Conservation (phyloP, 1,139 yeast species). For the Diutina pseudorugosa region DNA sequence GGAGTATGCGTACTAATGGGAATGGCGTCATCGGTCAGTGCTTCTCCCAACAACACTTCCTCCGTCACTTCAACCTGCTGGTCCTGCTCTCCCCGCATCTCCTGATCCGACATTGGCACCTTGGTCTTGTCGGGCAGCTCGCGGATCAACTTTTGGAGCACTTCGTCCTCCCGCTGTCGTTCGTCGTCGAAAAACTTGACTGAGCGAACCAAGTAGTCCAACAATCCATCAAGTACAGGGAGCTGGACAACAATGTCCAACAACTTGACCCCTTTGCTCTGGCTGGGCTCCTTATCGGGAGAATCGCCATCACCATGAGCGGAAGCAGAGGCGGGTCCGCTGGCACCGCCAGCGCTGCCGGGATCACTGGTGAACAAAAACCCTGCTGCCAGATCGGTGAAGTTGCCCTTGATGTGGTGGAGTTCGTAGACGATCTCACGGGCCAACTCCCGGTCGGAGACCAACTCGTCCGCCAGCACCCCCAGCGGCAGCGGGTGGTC, state of each 20-base stretch:
- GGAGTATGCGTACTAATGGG: neutral
- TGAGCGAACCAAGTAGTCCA: constrained; percentile 23
- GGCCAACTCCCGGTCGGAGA: constrained; percentile 23
- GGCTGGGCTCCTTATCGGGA: neutral
- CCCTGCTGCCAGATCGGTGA: neutral
- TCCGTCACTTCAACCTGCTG: neutral
- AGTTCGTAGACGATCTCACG: constrained; percentile 30
- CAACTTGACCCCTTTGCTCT: constrained; percentile 28
- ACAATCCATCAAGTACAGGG: constrained; percentile 29
- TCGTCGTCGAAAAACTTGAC: constrained; percentile 27
- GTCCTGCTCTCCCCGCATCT: neutral
- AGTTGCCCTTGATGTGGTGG: constrained; percentile 8
- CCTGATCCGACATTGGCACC: neutral
- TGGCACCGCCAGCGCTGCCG: constrained; percentile 20
- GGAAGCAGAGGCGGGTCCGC: constrained; percentile 15
- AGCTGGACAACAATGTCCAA: constrained; percentile 34
- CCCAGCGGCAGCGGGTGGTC: constrained; percentile 22
- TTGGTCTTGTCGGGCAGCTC: constrained; percentile 4
- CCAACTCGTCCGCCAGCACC: constrained; percentile 23
- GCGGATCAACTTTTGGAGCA: neutral
- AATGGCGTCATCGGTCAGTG: neutral
- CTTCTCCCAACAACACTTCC: neutral
- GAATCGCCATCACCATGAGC: neutral
- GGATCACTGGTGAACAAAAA: neutral
- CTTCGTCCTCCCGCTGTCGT: constrained; percentile 14